phyloP scores from a whole-genome alignment of 2,329 filamentous ascomycete species.

The Hymenoscyphus repandus region DNA sequence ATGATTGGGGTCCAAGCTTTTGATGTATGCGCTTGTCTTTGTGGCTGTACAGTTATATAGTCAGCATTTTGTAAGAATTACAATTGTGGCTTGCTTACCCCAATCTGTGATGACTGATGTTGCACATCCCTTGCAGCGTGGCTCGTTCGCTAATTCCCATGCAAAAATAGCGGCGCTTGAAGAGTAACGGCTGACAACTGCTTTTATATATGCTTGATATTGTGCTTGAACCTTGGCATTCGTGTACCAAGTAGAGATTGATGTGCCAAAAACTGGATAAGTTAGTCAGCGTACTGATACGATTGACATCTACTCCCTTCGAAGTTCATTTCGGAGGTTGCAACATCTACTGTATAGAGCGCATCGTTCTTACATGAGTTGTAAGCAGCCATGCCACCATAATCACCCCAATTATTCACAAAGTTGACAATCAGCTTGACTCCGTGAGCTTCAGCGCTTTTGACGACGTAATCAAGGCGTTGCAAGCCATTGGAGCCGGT shows the following conservation, averaged over 20 bases:
- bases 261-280: background rate
- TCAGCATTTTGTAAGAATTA: background rate
- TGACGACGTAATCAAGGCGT: constrained; percentile 59
- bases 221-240: constrained; percentile 46
- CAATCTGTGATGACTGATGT: constrained; percentile 55
- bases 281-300: too few species aligned
- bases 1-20: constrained; percentile 54
- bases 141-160: constrained; percentile 67
- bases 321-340: too few species aligned
- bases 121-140: constrained; percentile 56
- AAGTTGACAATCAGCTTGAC: constrained; percentile 62
- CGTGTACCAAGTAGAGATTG: constrained; percentile 48
- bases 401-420: constrained; percentile 67
- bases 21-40: constrained; percentile 55
- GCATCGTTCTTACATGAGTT: constrained; percentile 34
- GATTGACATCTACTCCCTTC: too few species aligned
- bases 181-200: constrained; percentile 55
- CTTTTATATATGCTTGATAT: constrained; percentile 55
- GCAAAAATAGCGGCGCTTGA: constrained; percentile 56
- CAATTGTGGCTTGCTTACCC: constrained; percentile 37
- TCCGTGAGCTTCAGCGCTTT: constrained; percentile 50
- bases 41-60: background rate
- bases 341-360: too few species aligned
- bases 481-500: constrained; percentile 58
- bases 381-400: constrained; percentile 59